These are phyloP conservation scores for Linnemannia elongata DNA, from an alignment of 192 early-diverging fungal species.

Conservation along the genomic window DNA sequence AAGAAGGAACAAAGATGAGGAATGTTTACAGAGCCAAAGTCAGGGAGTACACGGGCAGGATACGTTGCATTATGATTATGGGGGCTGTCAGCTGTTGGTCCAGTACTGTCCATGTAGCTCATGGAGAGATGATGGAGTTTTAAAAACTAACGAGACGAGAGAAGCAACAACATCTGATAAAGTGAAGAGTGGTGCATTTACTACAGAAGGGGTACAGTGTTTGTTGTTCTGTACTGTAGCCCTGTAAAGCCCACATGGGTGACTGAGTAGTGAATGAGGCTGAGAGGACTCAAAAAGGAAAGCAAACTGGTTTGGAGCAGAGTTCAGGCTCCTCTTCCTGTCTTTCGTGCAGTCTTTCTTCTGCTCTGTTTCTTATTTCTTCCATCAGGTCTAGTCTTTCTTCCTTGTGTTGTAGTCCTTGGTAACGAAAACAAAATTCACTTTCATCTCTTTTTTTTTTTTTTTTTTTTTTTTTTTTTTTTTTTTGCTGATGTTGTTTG, in stretches of 20 bases:
- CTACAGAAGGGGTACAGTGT: no score
- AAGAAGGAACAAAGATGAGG: no score
- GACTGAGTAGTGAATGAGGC: background rate
- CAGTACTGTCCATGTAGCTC: no score
- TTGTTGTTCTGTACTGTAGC: no score
- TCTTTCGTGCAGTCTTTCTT: background rate
- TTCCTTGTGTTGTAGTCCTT: background rate
- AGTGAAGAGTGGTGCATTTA: no score
- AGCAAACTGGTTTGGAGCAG: slow-evolving; percentile 18
- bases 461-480: background rate
- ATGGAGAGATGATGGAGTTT: no score
- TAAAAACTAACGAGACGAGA: no score
- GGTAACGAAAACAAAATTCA: background rate
- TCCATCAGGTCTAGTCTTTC: background rate
- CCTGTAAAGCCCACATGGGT: background rate
- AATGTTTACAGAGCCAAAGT: no score
- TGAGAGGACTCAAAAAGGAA: background rate
- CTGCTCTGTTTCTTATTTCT: background rate
- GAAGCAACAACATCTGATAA: no score
- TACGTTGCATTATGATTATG: no score
- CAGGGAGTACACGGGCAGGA: no score
- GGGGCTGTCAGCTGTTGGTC: no score
- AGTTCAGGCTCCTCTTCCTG: background rate
- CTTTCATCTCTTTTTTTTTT: background rate
- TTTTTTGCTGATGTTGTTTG: background rate